phyloP scores from a whole-genome alignment of 345 rosid genomes.

The Boechera stricta region DNA sequence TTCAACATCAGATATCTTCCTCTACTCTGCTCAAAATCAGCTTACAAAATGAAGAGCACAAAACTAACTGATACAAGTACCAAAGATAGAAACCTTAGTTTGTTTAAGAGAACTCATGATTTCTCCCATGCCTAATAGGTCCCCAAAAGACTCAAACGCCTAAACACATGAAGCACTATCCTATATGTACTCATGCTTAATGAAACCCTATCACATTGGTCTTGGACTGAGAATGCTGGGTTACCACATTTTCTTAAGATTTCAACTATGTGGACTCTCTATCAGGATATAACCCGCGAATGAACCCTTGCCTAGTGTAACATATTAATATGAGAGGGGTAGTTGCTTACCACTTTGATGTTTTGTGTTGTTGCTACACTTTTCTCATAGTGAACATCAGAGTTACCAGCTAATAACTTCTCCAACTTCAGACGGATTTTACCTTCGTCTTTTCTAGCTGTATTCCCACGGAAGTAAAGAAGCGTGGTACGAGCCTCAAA shows the following conservation, averaged over 20 bases:
- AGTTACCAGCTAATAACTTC: constrained; percentile 63
- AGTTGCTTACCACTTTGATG: constrained; percentile 68
- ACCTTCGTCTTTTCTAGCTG: constrained; percentile 92
- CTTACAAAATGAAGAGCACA: neutral
- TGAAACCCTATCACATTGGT: neutral
- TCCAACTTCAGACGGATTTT: constrained; percentile 78
- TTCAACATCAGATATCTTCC: constrained; percentile 22
- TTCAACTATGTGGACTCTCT: neutral
- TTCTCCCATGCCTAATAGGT: neutral
- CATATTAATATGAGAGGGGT: neutral
- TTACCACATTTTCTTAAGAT: neutral
- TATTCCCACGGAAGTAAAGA: constrained; percentile 92
- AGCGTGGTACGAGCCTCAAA: constrained; percentile 74
- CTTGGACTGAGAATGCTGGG: neutral
- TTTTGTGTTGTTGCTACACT: constrained; percentile 68
- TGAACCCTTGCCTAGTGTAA: neutral
- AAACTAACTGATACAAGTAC: constrained; percentile 21
- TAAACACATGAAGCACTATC: constrained; percentile 11
- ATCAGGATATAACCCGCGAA: neutral
- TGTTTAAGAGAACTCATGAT: neutral
- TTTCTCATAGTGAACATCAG: constrained; percentile 74
- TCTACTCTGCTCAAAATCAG: constrained; percentile 2
- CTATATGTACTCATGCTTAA: neutral
- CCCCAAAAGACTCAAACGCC: neutral
- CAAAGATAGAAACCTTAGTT: constrained; percentile 3